Conservation (phyloP, 192 early-diverging fungal species). For the Backusella parvicylindrica region DNA sequence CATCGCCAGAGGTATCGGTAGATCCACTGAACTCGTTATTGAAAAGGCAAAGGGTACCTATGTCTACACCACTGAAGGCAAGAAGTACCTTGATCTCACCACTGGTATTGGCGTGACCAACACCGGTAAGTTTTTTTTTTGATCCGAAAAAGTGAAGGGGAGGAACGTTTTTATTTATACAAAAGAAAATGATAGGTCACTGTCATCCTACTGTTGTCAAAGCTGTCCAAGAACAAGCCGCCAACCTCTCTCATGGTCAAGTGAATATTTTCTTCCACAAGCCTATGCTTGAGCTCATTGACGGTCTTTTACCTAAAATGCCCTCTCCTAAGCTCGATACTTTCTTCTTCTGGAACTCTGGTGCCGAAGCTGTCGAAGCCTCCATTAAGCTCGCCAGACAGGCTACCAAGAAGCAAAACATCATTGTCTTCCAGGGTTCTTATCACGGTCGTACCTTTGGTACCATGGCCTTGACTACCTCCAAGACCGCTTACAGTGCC, state of each 20-base stretch:
- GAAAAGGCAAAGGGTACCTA: conserved; percentile 25
- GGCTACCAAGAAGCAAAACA: conserved; percentile 39
- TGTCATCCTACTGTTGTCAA: conserved; percentile 42
- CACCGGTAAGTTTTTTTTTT: conserved; percentile 17
- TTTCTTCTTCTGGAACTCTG: conserved; percentile 40
- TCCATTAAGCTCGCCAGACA: conserved; percentile 37
- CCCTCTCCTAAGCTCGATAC: conserved; percentile 29
- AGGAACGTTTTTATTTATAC: neutral
- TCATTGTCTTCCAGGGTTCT: conserved; percentile 37
- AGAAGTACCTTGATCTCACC: conserved; percentile 35
- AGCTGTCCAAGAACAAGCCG: conserved; percentile 38
- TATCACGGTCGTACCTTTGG: conserved; percentile 40
- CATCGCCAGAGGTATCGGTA: conserved; percentile 23
- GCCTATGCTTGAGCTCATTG: conserved; percentile 35
- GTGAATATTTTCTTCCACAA: conserved; percentile 35
- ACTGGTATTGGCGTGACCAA: conserved; percentile 36
- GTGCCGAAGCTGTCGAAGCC: conserved; percentile 40
- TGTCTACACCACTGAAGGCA: conserved; percentile 27
- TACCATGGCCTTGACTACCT: conserved; percentile 33
- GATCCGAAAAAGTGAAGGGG: neutral
- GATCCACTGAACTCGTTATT: conserved; percentile 25
- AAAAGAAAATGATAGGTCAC: conserved; percentile 23
- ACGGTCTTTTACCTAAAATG: conserved; percentile 15
- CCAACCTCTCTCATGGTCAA: conserved; percentile 33
- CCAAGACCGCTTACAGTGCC: conserved; percentile 31